Conservation (phyloP, 345 rosid genomes). For the Hevea brasiliensis region DNA sequence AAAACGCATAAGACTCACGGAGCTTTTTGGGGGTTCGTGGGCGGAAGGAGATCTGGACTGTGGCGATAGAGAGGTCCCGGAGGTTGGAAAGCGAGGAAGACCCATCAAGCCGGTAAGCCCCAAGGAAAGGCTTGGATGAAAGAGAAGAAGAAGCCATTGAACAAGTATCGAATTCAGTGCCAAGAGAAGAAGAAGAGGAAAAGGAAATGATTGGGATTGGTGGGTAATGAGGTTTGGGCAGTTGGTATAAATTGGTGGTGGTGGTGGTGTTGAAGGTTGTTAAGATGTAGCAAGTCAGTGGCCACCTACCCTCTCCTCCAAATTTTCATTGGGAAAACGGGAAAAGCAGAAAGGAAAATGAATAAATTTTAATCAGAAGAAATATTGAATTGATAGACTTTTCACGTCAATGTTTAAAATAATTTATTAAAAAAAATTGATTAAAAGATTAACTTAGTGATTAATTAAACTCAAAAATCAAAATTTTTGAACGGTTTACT, state of each 20-base stretch:
- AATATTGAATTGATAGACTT: too few species aligned
- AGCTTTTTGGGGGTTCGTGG: slow-evolving; percentile 16
- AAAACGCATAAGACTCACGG: slow-evolving; percentile 13
- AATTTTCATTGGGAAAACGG: too few species aligned
- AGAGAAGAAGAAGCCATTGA: slow-evolving; percentile 25
- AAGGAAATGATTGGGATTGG: neutral
- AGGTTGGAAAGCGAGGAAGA: neutral
- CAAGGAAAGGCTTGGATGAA: slow-evolving; percentile 18
- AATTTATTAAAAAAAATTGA: too few species aligned
- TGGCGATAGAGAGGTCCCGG: slow-evolving; percentile 19
- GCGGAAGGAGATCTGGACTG: slow-evolving; percentile 18
- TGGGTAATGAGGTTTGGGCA: neutral
- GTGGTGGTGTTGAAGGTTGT: neutral
- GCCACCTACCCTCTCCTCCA: slow-evolving; percentile 5
- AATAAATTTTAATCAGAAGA: too few species aligned
- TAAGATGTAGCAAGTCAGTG: neutral
- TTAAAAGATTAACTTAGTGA: too few species aligned
- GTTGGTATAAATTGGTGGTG: neutral
- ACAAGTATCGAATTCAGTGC: neutral
- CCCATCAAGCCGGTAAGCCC: neutral
- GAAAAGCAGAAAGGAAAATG: too few species aligned
- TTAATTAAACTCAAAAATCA: too few species aligned
- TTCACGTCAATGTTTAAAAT: too few species aligned
- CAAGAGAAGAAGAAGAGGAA: neutral
- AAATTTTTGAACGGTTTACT: too few species aligned